Conservation (phyloP, 1,284 basidiomycete species). For the Naganishia cerealis region DNA sequence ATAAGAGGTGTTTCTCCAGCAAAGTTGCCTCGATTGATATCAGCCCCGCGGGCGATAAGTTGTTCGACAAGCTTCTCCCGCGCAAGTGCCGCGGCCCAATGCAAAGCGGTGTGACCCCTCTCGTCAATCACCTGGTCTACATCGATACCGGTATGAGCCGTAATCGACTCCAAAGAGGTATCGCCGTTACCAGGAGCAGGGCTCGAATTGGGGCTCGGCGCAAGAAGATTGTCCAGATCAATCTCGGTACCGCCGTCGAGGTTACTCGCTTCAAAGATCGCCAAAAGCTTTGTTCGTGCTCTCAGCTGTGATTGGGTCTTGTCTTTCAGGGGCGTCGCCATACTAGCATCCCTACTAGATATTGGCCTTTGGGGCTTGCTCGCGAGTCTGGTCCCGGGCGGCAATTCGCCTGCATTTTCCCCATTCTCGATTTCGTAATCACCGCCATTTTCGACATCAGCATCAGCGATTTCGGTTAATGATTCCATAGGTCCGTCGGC, state of each 20-base stretch:
- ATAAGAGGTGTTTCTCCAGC: constrained; percentile 93
- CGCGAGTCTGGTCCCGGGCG: constrained; percentile 26
- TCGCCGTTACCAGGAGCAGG: constrained; percentile 6
- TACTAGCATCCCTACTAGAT: constrained; percentile 1
- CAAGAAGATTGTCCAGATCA: constrained; percentile 31
- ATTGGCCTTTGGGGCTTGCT: constrained; percentile 31
- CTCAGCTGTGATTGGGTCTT: constrained; percentile 4
- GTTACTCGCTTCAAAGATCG: constrained; percentile 32
- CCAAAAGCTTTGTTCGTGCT: constrained; percentile 31
- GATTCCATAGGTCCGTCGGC: constrained; percentile 12
- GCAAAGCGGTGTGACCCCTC: constrained; percentile 89
- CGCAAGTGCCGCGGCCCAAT: constrained; percentile 86
- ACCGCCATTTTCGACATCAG: constrained; percentile 21
- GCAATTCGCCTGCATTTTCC: constrained; percentile 11
- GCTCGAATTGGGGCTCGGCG: constrained; percentile 11
- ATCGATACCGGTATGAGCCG: constrained; percentile 56
- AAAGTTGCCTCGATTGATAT: constrained; percentile 84
- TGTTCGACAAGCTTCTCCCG: constrained; percentile 67
- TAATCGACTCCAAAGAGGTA: constrained; percentile 7
- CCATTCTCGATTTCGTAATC: constrained; percentile 26
- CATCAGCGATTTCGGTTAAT: constrained; percentile 20
- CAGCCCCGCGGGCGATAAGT: constrained; percentile 72
- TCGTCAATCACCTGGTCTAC: constrained; percentile 85
- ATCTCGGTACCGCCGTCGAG: constrained; percentile 15
- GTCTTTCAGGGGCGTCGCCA: constrained; percentile 9